Base-by-base conservation (phyloP, 495 filamentous ascomycete genomes). In the Neurospora sp. region DNA sequence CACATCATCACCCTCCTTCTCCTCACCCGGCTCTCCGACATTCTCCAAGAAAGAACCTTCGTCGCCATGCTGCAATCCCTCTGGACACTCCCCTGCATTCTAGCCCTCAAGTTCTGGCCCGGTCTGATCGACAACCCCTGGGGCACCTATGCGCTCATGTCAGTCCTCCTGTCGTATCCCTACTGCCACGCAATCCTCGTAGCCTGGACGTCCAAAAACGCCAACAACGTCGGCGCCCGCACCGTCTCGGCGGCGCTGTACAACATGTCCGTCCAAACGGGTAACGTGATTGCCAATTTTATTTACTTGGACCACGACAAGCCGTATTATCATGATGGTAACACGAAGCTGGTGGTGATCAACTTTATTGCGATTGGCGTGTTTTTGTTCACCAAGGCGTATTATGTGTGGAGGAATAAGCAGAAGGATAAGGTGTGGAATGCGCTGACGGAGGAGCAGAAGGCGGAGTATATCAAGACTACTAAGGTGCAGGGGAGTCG, bases 251-350 rank as follows among this genome's bases (percentile, higher is more conserved):
- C 89, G 0, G 86, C 86, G 81, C 5, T 86, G 81, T 74, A 90
- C 83, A 72, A 90, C 91, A 72, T 86, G 88, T 41, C 70, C 0
- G 75, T 78, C 0, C 78, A 79, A 38, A 35, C 66, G 0, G 62
- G 72, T 41, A 78, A 54, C 27, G 77, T 74, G 66, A 75, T 70
- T 18, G 46, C 69, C 39, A 41, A 74, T 71, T 77, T 80, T 75
- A 79, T 73, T 62, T 79, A 79, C 71, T 72, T 73, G 60, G 74
- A 71, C 76, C 82, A 94, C 91, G 91, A 85, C 81, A 46, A 91
- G 92, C 11, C 92, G 91, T 82, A 91, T 39, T 92, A 92, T 74
- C 86, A 86, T 5, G 83, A 84, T 38, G 92, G 92, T 0, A 93
- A 94, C 78, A 85, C 84, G 35, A 86, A 87, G 0, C 82, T 93